Base-by-base conservation (phyloP, 805 yeast genomes). In the Candida germanica region DNA sequence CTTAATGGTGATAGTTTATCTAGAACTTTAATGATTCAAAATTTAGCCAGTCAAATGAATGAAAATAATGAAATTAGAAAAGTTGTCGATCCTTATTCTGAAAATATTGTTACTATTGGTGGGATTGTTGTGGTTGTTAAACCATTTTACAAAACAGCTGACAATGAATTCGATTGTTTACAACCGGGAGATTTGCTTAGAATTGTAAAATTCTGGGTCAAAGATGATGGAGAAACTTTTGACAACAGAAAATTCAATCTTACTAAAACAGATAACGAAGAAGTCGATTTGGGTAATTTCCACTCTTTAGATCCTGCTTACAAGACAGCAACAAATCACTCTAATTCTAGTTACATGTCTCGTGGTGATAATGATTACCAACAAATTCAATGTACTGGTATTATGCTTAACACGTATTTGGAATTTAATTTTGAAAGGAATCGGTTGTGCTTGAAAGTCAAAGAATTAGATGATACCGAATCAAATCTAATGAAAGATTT, bases 61-160 rank as follows among this genome's bases (percentile, higher is more conserved):
- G 44, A 44, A 19, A 25, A 31, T 14, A 26, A 31, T 9, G 28
- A 16, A 17, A 24, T 60, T 19, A 46, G 45, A 25, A 42, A 46
- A 21, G 64, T 60, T 1, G 23, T 43, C 13, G 67, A 61, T 37
- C 63, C 65, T 4, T 59, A 40, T 32, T 59, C 56, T 53, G 46
- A 46, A 11, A 48, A 39, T 16, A 20, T 30, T 9, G 54, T 56
- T 13, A n/a, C 36, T 12, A 43, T 59, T 9, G 69, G 69, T 2
- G 56, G 56, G 1, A 50, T 59, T 13, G 66, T 60, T 2, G 64
- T 60, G 10, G 64, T 60, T 4, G 54, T 58, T 3, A 47, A 53
- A 31, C 58, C 59, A 5, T 61, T 51, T 35, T 32, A 39, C 26
- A 62, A 56, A 13, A 22, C 12, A 8, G 26, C 17, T 6, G 14